Percentiles rank a stretch among this genome's conserved stretches.
These are phyloP conservation scores for Suaeda aralocaspica DNA, from an alignment of 148 eudicot genomes.

Conservation along the genomic window DNA sequence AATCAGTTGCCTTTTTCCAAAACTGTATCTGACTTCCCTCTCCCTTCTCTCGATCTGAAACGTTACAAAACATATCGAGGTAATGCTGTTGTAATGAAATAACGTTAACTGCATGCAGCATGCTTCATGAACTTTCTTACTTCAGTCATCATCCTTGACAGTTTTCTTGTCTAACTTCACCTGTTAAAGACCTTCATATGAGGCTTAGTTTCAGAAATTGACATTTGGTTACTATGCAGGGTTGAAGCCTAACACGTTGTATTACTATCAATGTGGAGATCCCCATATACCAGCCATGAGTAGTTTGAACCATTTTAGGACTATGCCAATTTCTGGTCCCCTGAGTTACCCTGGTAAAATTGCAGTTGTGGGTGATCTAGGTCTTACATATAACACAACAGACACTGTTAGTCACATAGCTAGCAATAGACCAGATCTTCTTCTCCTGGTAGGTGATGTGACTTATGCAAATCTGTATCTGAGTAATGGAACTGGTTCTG, in stretches of 20 bases:
- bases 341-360: slow-evolving; percentile 59
- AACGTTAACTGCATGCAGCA: background rate
- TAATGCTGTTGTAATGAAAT: background rate
- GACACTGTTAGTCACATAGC: slow-evolving; percentile 64
- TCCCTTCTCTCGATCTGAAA: background rate
- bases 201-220: background rate
- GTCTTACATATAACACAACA: slow-evolving; percentile 84
- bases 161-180: too few species aligned
- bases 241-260: slow-evolving; percentile 54
- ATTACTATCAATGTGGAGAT: slow-evolving; percentile 88
- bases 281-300: slow-evolving; percentile 72
- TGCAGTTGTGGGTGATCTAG: slow-evolving; percentile 83
- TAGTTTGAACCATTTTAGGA: slow-evolving; percentile 48
- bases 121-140: background rate
- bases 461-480: slow-evolving; percentile 86
- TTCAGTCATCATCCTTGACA: background rate
- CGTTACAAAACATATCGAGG: background rate
- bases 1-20: background rate
- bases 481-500: slow-evolving; percentile 87
- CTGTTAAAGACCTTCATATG: background rate
- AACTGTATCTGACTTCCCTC: background rate
- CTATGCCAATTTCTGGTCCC: slow-evolving; percentile 77
- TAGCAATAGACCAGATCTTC: slow-evolving; percentile 71
- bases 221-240: slow-evolving; percentile 52
- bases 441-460: slow-evolving; percentile 82